These are phyloP conservation scores for Stagonosporopsis tanaceti DNA, from an alignment of 2,329 filamentous ascomycete species.

Conservation along the genomic window DNA sequence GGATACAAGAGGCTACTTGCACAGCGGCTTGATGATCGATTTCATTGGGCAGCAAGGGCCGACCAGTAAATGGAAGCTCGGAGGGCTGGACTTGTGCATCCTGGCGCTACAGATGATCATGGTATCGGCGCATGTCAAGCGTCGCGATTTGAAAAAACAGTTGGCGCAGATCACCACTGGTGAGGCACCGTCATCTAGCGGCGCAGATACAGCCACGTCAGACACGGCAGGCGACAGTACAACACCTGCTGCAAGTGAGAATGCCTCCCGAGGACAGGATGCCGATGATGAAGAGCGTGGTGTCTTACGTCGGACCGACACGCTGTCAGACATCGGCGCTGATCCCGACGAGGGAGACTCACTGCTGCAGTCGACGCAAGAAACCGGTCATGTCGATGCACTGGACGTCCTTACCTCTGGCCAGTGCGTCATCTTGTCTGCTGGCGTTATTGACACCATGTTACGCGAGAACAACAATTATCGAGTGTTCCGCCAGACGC, in stretches of 20 bases:
- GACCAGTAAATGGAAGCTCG: conserved; percentile 60
- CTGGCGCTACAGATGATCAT: conserved; percentile 65
- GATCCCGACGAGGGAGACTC: conserved; percentile 50
- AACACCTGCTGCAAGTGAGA: conserved; percentile 14
- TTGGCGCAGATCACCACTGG: conserved; percentile 37
- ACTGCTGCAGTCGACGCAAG: conserved; percentile 41
- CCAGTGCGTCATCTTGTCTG: conserved; percentile 56
- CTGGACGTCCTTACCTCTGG: conserved; percentile 58
- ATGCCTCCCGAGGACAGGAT: conserved; percentile 56
- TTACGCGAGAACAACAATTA: conserved; percentile 53
- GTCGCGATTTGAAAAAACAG: conserved; percentile 56
- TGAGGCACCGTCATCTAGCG: conserved; percentile 19
- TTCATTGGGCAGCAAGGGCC: conserved; percentile 69
- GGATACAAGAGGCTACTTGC: conserved; percentile 62
- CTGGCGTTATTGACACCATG: conserved; percentile 53
- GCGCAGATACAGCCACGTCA: conserved; percentile 19
- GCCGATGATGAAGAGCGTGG: conserved; percentile 68
- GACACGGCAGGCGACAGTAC: conserved; percentile 17
- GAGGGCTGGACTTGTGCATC: conserved; percentile 62
- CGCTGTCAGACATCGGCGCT: conserved; percentile 49
- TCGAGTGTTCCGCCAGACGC: conserved; percentile 42
- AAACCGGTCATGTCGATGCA: conserved; percentile 36
- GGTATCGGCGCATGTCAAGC: conserved; percentile 63
- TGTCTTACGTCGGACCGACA: conserved; percentile 53
- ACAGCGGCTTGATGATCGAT: conserved; percentile 70